Percentiles rank a stretch among this genome's conserved stretches.
These are phyloP conservation scores for Aquilaria malaccensis DNA, from an alignment of 345 rosid genomes.

Conservation along the genomic window DNA sequence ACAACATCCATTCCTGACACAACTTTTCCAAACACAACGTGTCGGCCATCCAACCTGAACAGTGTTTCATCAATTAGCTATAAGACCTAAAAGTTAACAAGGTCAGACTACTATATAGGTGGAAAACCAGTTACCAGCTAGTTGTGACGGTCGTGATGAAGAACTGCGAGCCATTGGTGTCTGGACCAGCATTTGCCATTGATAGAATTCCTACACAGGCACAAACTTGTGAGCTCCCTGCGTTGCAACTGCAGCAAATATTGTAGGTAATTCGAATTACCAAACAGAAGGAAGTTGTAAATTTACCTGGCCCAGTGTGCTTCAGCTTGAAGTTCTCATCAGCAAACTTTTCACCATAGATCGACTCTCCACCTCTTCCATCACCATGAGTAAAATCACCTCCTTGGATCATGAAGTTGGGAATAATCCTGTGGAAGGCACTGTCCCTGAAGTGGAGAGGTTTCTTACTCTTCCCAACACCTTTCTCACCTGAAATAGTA, in stretches of 20 bases:
- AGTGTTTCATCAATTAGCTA: constrained; percentile 5
- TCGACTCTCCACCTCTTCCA: constrained; percentile 96
- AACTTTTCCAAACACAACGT: constrained; percentile 96
- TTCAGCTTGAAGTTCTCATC: constrained; percentile 95
- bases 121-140: constrained; percentile 50
- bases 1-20: constrained; percentile 96
- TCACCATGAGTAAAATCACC: constrained; percentile 96
- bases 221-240: not conserved
- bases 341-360: constrained; percentile 88
- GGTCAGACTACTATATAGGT: not conserved
- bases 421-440: constrained; percentile 83
- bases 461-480: constrained; percentile 83
- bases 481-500: constrained; percentile 66
- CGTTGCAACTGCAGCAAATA: no score
- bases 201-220: constrained; percentile 55
- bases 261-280: not conserved
- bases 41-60: constrained; percentile 88
- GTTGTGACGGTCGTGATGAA: constrained; percentile 91
- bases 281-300: not conserved
- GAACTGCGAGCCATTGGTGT: constrained; percentile 95
- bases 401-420: constrained; percentile 94
- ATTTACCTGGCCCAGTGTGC: constrained; percentile 90
- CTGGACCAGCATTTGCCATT: constrained; percentile 91
- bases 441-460: constrained; percentile 85
- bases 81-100: not conserved